Base-by-base conservation (phyloP, 345 rosid genomes). In the Diplotaxis tenuifolia region DNA sequence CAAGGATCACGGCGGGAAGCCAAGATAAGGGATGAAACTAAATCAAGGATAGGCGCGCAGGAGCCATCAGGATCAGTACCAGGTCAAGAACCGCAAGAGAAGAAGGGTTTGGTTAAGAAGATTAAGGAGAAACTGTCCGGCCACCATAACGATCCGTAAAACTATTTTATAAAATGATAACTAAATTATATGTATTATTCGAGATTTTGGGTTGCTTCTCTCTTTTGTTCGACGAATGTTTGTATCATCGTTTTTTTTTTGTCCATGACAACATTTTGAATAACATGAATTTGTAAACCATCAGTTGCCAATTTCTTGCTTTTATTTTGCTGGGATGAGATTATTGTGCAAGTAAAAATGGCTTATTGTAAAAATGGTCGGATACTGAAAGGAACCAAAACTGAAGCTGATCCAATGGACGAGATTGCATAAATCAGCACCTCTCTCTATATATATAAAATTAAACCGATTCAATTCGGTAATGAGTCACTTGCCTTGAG, bases 101-200 rank as follows among this genome's bases (percentile, higher is more conserved):
- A 86, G 82, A 91, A 85, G 78, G 81, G 61, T 18, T 54, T 64
- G 2, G 2, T 64, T 18, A 14, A 86, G 75, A 90, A 86, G 82
- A 89, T 89, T 57, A 89, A 86, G 74, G 93, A 84, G 45, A 89
- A 85, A 34, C 70, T 93, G 25, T 86, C 83, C 0, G 89, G 92
- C 16, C 82, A 81, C 67, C 83, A 4, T 74, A 79, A 81, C 18
- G 74, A 69, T 31, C 49, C n/a, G 16, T 74, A 32, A 73, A 56
- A 42, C 40, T n/a, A n/a, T n/a, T n/a, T n/a, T n/a, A n/a, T n/a
- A n/a, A n/a, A n/a, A n/a, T n/a, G n/a, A n/a, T n/a, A n/a, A n/a
- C n/a, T n/a, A n/a, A n/a, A n/a, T n/a, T n/a, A n/a, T n/a, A n/a
- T n/a, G n/a, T 34, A 9, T 34, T 34, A 9, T 34, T 9, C 10